A percentile compares a stretch with the other conserved stretches of the same genome.
These are phyloP conservation scores for Stentor roeselii DNA, from an alignment of 73 alveolate species.

Conservation along the genomic window DNA sequence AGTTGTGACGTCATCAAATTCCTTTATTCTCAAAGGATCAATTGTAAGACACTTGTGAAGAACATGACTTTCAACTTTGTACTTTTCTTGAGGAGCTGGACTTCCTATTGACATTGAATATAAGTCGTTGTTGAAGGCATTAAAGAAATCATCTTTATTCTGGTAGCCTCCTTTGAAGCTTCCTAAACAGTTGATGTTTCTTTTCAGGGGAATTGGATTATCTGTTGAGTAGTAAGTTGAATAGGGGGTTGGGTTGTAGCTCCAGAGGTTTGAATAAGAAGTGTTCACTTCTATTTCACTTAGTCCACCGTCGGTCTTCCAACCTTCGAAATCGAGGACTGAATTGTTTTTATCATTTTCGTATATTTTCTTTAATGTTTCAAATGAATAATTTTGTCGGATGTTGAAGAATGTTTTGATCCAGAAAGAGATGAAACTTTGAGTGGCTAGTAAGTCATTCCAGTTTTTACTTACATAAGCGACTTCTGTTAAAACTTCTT, in stretches of 20 bases:
- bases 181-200: background rate
- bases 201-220: background rate
- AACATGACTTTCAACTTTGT: background rate
- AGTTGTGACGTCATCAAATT: background rate
- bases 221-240: constrained; percentile 2
- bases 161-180: constrained; percentile 2
- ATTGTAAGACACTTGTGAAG: too few relatives aligned
- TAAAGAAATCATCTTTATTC: background rate
- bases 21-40: background rate
- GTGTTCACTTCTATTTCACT: background rate
- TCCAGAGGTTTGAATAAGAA: background rate
- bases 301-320: background rate
- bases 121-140: background rate
- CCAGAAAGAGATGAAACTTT: background rate
- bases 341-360: background rate
- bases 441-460: background rate
- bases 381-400: too few relatives aligned
- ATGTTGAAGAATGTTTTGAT: background rate
- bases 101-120: background rate
- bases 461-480: background rate
- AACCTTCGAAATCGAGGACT: background rate
- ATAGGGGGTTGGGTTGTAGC: background rate
- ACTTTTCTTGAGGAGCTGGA: background rate
- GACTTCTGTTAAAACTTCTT: background rate
- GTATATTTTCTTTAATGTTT: background rate